Evolutionary conservation across 2,329 filamentous ascomycete species (phyloP).

Genomic region (Uncinocarpus reesii): DNA sequence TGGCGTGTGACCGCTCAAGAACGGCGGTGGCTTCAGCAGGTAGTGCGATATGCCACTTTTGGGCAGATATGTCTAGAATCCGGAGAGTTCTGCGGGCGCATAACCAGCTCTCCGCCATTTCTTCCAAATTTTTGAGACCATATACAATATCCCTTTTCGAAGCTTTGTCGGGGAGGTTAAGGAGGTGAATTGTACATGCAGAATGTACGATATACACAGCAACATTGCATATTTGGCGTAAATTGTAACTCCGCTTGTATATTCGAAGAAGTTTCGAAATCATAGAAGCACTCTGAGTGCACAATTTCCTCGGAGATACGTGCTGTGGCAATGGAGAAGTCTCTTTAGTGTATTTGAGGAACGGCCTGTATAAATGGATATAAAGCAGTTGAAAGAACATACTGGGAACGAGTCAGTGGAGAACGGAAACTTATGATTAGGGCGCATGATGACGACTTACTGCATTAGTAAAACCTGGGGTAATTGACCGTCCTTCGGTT

Average conservation of each 20-base stretch:
- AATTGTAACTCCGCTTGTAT: constrained; percentile 83
- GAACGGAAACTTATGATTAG: neutral
- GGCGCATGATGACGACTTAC: constrained; percentile 50
- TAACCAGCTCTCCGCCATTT: constrained; percentile 91
- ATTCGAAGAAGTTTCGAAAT: constrained; percentile 91
- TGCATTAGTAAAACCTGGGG: constrained; percentile 77
- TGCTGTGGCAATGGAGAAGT: constrained; percentile 75
- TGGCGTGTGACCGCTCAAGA: constrained; percentile 66
- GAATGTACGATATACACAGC: constrained; percentile 93
- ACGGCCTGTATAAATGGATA: constrained; percentile 90
- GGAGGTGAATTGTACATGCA: constrained; percentile 84
- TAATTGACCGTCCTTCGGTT: constrained; percentile 78
- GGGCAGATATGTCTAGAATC: constrained; percentile 72
- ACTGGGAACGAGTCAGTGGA: constrained; percentile 41
- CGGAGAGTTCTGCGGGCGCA: constrained; percentile 75
- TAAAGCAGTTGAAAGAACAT: constrained; percentile 97
- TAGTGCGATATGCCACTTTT: constrained; percentile 81
- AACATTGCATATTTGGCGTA: constrained; percentile 92
- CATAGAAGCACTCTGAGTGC: constrained; percentile 75
- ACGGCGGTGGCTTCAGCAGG: constrained; percentile 71
- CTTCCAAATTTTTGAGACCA: constrained; percentile 81
- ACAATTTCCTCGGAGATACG: constrained; percentile 81
- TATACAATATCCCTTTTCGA: constrained; percentile 82
- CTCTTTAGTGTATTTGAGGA: constrained; percentile 75
- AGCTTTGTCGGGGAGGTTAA: constrained; percentile 87